Percentiles rank a stretch among this genome's conserved stretches.
Evolutionary conservation across 768 basidiomycete genomes (phyloP).

Genomic region (Leccinum imitatum): DNA sequence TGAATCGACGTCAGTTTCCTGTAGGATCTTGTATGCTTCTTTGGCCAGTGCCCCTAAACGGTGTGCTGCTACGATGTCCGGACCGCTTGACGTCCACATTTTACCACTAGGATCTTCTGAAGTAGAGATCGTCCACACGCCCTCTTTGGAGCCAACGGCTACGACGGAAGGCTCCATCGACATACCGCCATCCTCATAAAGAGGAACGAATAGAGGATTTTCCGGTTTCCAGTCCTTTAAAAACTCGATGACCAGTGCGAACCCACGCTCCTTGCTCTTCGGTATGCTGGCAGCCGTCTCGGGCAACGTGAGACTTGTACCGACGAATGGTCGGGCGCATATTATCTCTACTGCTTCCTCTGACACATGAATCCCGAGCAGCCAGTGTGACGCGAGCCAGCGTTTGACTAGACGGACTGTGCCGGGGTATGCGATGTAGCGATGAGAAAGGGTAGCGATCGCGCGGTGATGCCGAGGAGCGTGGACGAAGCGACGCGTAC

Average conservation of each 20-base stretch:
- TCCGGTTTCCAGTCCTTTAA: slow-evolving; percentile 86
- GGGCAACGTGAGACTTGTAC: slow-evolving; percentile 36
- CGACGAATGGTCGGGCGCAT: slow-evolving; percentile 75
- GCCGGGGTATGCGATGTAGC: slow-evolving; percentile 73
- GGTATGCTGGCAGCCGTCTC: slow-evolving; percentile 51
- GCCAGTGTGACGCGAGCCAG: slow-evolving; percentile 91
- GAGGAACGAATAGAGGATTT: slow-evolving; percentile 67
- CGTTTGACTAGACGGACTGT: slow-evolving; percentile 89
- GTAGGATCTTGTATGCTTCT: slow-evolving; percentile 66
- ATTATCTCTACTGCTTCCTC: slow-evolving; percentile 84
- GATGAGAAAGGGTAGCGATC: slow-evolving; percentile 76
- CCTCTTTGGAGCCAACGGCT: slow-evolving; percentile 36
- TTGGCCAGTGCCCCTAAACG: slow-evolving; percentile 71
- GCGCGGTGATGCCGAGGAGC: slow-evolving; percentile 84
- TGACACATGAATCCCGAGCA: slow-evolving; percentile 69
- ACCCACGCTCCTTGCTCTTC: slow-evolving; percentile 75
- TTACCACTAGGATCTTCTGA: slow-evolving; percentile 71
- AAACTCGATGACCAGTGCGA: slow-evolving; percentile 69
- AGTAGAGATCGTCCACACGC: slow-evolving; percentile 79
- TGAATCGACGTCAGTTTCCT: slow-evolving; percentile 46
- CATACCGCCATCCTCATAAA: slow-evolving; percentile 46
- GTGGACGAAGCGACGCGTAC: slow-evolving; percentile 73
- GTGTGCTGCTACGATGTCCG: slow-evolving; percentile 70
- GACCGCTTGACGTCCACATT: slow-evolving; percentile 72
- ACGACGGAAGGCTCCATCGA: slow-evolving; percentile 14